These are phyloP conservation scores for Rhipidocladum racemiflorum DNA, from an alignment of 176 grass and related monocot genomes.

Conservation along the genomic window DNA sequence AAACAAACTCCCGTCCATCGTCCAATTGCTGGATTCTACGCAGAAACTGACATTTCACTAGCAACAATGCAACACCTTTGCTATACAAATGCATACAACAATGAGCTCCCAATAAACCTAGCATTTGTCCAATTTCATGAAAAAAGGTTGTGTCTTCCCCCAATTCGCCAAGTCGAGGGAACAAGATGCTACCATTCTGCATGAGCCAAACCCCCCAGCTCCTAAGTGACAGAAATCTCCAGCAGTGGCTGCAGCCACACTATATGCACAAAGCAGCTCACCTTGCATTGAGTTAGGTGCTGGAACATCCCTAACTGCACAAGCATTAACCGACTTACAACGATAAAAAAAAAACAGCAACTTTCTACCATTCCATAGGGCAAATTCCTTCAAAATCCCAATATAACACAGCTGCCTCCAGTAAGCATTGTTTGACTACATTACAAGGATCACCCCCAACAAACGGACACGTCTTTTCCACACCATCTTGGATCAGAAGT, in stretches of 20 bases:
- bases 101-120: not conserved
- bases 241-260: not conserved
- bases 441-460: not conserved
- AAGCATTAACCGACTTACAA: not conserved
- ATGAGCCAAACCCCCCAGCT: not conserved
- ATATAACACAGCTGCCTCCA: not conserved
- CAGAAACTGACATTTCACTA: not conserved
- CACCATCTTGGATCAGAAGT: constrained; percentile 14
- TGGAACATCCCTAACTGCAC: not conserved
- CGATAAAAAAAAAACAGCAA: not conserved
- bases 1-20: not conserved
- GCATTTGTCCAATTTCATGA: not conserved
- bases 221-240: not conserved
- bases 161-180: not conserved
- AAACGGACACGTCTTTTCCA: not conserved
- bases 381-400: not conserved
- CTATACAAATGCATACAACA: not conserved
- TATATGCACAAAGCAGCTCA: not conserved
- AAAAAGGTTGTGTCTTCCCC: not conserved
- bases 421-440: not conserved
- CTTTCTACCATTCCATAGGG: not conserved
- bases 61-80: not conserved
- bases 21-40: not conserved
- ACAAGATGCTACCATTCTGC: not conserved
- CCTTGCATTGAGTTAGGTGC: not conserved